Percentiles rank a stretch among this genome's conserved stretches.
These are phyloP conservation scores for Leccinum obscurum DNA, from an alignment of 768 basidiomycete species.

Conservation along the genomic window DNA sequence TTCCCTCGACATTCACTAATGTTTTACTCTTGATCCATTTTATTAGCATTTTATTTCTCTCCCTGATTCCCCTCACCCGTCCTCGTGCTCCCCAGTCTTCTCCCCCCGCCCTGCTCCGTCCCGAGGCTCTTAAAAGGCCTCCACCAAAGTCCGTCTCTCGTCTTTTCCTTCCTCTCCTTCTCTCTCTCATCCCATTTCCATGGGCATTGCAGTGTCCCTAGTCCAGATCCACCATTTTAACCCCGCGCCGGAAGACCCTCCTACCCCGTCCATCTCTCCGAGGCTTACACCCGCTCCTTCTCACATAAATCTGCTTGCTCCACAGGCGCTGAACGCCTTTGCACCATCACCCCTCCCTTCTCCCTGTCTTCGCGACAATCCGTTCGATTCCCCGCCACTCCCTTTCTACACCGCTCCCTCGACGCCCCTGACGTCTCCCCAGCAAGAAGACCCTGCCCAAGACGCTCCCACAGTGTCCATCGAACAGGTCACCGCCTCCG, in stretches of 20 bases:
- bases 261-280: slow-evolving; percentile 9
- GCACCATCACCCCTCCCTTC: slow-evolving; percentile 34
- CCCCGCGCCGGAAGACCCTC: slow-evolving; percentile 18
- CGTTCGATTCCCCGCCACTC: slow-evolving; percentile 38
- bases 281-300: slow-evolving; percentile 30
- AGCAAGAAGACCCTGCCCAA: slow-evolving; percentile 38
- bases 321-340: slow-evolving; percentile 34
- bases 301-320: slow-evolving; percentile 30
- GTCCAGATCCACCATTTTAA: slow-evolving; percentile 29
- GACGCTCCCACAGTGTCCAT: slow-evolving; percentile 21
- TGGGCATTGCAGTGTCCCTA: slow-evolving; percentile 36
- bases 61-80: slow-evolving; percentile 21
- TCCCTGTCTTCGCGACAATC: slow-evolving; percentile 37
- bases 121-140: slow-evolving; percentile 24
- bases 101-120: slow-evolving; percentile 28
- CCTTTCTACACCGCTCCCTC: slow-evolving; percentile 51
- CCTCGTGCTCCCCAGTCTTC: slow-evolving; percentile 31
- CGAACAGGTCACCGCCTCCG: slow-evolving; percentile 20
- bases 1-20: slow-evolving; percentile 16
- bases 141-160: slow-evolving; percentile 24
- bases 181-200: slow-evolving; percentile 14
- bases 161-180: slow-evolving; percentile 1
- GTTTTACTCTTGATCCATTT: slow-evolving; percentile 10
- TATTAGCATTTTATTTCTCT: slow-evolving; percentile 1
- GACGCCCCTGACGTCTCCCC: slow-evolving; percentile 42